Base-by-base conservation (phyloP, 192 early-diverging fungal genomes). In the Podila horticola region DNA sequence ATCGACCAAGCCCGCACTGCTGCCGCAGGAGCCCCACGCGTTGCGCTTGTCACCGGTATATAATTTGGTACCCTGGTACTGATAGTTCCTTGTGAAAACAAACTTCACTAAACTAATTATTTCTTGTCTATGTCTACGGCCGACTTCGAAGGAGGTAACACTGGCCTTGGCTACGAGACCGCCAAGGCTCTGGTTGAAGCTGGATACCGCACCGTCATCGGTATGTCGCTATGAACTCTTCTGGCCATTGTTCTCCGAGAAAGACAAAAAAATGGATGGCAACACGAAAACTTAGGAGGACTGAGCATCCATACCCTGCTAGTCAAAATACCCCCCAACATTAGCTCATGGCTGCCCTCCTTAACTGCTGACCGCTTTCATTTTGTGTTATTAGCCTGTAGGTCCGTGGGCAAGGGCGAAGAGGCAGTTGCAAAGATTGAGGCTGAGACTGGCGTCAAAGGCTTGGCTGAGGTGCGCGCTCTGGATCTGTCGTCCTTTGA, bases 141-240 rank as follows among this genome's bases (percentile, higher is more conserved):
- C 34, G 34, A 36, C 66, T 65, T 20, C 31, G 5, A 34, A 74
- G 91, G 91, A 1, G 91, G 89, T 34, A 91, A 91, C 66, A 79
- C 86, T 22, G 91, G 90, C 5, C 82, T 91, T 17, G 91, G 91
- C 11, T 84, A 82, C 22, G 88, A 90, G 59, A 91, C 88, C 11
- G 86, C 87, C 28, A 84, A 85, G 61, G 88, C 86, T 3, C 62
- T 92, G n/a, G 86, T 86, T 10, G 82, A 85, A 10, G 88, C 88
- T 17, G 90, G 88, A 15, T 86, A 76, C 62, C 79, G 64, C 1
- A 86, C 86, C 0, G 70, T 91, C 5, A 69, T 91, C 31, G 88
- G 82, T 83, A 75, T 48, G 45, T 45, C 41, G 8, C 0, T 41
- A 34, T 34, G 33, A 34, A 34, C 7, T 34, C 11, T 11, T 10